Conservation (phyloP, 805 yeast genomes). For the Debaryomyces prosopidis region DNA sequence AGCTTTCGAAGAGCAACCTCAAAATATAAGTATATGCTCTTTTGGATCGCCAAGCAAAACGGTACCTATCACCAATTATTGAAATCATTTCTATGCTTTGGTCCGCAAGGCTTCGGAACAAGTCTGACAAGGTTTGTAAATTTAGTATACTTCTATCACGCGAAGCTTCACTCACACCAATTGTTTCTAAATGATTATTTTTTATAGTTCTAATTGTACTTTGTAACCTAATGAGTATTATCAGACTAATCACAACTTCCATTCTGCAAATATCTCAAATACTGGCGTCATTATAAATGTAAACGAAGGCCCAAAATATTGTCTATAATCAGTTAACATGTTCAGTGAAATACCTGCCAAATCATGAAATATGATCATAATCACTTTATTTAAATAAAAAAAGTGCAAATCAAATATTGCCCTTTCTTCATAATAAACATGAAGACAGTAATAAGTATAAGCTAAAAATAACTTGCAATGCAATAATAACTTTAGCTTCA, state of each 20-base stretch:
- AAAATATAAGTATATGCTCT: constrained; percentile 1
- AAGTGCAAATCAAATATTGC: neutral
- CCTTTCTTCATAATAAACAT: neutral
- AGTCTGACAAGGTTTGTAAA: neutral
- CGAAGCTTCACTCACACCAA: neutral
- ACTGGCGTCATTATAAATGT: constrained; percentile 1
- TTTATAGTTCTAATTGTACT: neutral
- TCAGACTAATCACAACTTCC: neutral
- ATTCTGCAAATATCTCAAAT: neutral
- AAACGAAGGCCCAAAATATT: constrained; percentile 4
- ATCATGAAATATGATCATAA: neutral
- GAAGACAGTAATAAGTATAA: constrained; percentile 2
- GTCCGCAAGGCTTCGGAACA: neutral
- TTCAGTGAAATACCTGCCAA: constrained; percentile 3
- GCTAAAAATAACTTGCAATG: constrained; percentile 2
- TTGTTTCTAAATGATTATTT: neutral
- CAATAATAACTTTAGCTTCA: constrained; percentile 2
- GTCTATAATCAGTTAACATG: neutral
- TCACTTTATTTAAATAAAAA: neutral
- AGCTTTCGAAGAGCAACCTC: neutral
- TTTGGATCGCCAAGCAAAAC: constrained; percentile 2
- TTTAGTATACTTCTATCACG: neutral
- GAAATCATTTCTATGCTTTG: neutral
- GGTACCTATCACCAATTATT: neutral
- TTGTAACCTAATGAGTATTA: neutral